phyloP scores from a whole-genome alignment of 2,329 filamentous ascomycete species.

The Cadophora sp. region DNA sequence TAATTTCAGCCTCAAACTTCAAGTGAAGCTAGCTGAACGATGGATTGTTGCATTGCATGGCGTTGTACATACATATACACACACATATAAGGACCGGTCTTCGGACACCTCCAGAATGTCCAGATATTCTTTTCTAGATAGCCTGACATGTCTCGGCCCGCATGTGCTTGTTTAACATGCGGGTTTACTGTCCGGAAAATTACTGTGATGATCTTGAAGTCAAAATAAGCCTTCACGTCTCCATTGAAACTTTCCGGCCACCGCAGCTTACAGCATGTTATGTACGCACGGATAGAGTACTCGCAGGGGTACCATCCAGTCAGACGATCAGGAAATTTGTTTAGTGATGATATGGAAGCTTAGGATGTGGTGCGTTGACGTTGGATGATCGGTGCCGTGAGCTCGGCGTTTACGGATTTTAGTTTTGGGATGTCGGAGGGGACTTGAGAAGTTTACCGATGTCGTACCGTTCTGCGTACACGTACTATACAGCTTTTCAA shows the following conservation, averaged over 20 bases:
- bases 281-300: too few relatives aligned
- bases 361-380: too few relatives aligned
- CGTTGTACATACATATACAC: too few relatives aligned
- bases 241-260: not conserved
- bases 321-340: too few relatives aligned
- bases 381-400: not conserved
- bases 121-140: too few relatives aligned
- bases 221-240: slow-evolving; percentile 1
- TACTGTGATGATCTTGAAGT: not conserved
- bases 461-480: not conserved
- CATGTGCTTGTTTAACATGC: too few relatives aligned
- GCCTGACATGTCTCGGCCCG: too few relatives aligned
- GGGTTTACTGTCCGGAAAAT: too few relatives aligned
- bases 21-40: not conserved
- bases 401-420: slow-evolving; percentile 10
- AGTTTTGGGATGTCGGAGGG: not conserved
- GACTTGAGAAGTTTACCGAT: not conserved
- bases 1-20: not conserved
- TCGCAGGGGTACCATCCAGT: too few relatives aligned
- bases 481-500: too few relatives aligned
- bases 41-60: too few relatives aligned
- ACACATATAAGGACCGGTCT: not conserved
- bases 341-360: too few relatives aligned
- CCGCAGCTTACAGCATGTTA: not conserved
- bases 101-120: not conserved